These are phyloP conservation scores for Rhododendron williamsianum DNA, from an alignment of 148 eudicot genomes.

Conservation along the genomic window DNA sequence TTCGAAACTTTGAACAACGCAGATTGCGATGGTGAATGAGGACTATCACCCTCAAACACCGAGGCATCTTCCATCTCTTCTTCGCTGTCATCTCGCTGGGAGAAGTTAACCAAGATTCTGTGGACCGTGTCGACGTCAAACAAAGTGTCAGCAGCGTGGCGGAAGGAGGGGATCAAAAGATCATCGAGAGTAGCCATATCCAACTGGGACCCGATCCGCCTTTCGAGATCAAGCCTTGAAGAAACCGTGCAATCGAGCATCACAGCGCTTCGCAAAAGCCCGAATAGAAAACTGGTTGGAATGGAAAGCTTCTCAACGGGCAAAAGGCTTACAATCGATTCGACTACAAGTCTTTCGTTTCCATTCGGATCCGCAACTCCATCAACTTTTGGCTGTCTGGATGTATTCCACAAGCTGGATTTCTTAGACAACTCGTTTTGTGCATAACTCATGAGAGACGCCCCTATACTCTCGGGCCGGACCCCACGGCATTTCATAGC, in stretches of 20 bases:
- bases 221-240: constrained; percentile 81
- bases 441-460: constrained; percentile 75
- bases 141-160: constrained; percentile 68
- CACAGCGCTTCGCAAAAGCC: constrained; percentile 75
- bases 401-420: constrained; percentile 45
- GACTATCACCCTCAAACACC: constrained; percentile 64
- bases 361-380: constrained; percentile 25
- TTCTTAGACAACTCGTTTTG: constrained; percentile 64
- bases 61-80: constrained; percentile 69
- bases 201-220: constrained; percentile 84
- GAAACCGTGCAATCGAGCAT: constrained; percentile 59
- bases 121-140: constrained; percentile 93
- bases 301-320: constrained; percentile 76
- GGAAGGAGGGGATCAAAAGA: constrained; percentile 84
- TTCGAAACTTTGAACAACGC: constrained; percentile 76
- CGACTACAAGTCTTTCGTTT: constrained; percentile 64
- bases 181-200: constrained; percentile 86
- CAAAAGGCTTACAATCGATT: constrained; percentile 67
- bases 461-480: constrained; percentile 82
- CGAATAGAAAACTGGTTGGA: constrained; percentile 76
- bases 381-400: constrained; percentile 37
- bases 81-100: constrained; percentile 80
- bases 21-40: constrained; percentile 72
- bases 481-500: constrained; percentile 96
- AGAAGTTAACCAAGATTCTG: constrained; percentile 73